Conservation (phyloP, 2,329 filamentous ascomycete genomes). For the Xylariaceae sp. region DNA sequence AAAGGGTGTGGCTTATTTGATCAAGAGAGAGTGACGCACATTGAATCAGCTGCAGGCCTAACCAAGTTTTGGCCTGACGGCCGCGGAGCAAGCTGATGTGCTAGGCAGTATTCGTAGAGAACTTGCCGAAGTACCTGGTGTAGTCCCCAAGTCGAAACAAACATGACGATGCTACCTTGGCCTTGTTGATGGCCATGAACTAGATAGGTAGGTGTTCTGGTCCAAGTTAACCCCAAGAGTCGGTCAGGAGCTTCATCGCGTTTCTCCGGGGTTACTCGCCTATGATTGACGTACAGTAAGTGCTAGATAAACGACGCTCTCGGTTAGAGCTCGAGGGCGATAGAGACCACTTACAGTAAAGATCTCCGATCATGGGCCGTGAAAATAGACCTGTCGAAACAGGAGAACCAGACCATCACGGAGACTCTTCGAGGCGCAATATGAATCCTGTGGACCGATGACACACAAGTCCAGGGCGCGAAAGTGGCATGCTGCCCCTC, state of each 20-base stretch:
- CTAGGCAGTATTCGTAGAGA: neutral
- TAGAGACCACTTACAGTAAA: neutral
- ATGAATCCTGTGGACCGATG: conserved; percentile 4
- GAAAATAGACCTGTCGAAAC: neutral
- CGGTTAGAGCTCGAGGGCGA: neutral
- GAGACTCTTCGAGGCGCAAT: neutral
- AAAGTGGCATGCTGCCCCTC: conserved; percentile 1
- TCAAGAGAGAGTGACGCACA: conserved; percentile 4
- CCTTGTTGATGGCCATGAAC: neutral
- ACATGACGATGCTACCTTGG: neutral
- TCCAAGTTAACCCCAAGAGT: neutral
- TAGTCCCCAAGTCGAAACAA: neutral
- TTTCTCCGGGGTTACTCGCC: too few species aligned
- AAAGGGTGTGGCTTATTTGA: conserved; percentile 1
- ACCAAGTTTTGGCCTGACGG: conserved; percentile 6
- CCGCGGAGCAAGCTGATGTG: neutral
- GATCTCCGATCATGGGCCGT: neutral
- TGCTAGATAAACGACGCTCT: too few species aligned
- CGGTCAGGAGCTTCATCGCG: too few species aligned
- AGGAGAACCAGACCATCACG: neutral
- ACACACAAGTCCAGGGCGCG: neutral
- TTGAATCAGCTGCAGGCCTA: conserved; percentile 6
- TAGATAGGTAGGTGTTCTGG: neutral
- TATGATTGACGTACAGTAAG: too few species aligned
- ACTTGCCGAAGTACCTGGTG: neutral